Conservation (phyloP, 2,329 filamentous ascomycete genomes). For the Paecilomyces niveus region DNA sequence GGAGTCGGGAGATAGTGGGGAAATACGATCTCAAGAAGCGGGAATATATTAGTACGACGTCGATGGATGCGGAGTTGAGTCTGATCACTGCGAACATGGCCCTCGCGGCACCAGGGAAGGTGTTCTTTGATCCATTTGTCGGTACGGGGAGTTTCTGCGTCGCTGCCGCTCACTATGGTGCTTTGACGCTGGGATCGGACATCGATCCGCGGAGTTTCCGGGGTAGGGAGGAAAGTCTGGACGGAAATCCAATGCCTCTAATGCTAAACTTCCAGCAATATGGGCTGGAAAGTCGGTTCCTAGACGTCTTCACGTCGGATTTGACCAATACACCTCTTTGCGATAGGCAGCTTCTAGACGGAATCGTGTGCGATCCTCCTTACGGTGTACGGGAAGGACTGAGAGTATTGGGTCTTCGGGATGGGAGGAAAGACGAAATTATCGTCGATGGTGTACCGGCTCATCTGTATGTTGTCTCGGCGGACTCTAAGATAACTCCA, state of each 20-base stretch:
- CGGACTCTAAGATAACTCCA: background rate
- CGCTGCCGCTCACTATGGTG: constrained; percentile 84
- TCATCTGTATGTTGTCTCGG: constrained; percentile 51
- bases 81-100: constrained; percentile 89
- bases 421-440: constrained; percentile 50
- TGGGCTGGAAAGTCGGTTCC: constrained; percentile 55
- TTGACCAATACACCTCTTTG: constrained; percentile 78
- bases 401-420: constrained; percentile 73
- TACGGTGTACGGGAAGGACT: constrained; percentile 92
- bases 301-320: constrained; percentile 79
- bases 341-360: constrained; percentile 61
- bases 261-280: constrained; percentile 81
- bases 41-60: constrained; percentile 88
- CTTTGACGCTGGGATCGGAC: constrained; percentile 75
- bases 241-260: constrained; percentile 38
- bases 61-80: constrained; percentile 92
- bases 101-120: constrained; percentile 69
- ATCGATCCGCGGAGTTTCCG: constrained; percentile 87
- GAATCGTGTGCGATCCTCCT: constrained; percentile 90
- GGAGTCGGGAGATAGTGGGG: constrained; percentile 59
- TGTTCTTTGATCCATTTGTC: constrained; percentile 93
- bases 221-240: constrained; percentile 48
- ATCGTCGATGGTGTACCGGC: constrained; percentile 63
- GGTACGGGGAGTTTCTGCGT: constrained; percentile 91
- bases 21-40: constrained; percentile 89